phyloP scores from a whole-genome alignment of 352 stramenopile genomes.

The Pythium vanterpoolii region DNA sequence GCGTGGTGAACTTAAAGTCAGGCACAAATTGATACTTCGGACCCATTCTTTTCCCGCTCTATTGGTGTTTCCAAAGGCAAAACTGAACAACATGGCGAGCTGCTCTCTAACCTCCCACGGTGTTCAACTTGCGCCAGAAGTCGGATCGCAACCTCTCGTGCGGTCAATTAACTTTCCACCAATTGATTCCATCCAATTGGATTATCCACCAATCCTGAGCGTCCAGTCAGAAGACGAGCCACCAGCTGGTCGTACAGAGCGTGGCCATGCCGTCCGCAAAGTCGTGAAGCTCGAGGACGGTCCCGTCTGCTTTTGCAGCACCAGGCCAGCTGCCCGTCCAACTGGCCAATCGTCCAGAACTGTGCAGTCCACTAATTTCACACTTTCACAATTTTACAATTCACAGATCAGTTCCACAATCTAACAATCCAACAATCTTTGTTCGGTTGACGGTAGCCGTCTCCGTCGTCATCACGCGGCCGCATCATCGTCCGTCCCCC shows the following conservation, averaged over 20 bases:
- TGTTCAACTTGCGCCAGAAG: constrained; percentile 27
- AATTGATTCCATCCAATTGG: background rate
- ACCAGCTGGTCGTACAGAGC: constrained; percentile 11
- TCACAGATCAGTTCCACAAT: background rate
- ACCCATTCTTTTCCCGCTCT: background rate
- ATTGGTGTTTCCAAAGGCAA: background rate
- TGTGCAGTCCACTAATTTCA: constrained; percentile 8
- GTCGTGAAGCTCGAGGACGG: background rate
- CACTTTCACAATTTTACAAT: background rate
- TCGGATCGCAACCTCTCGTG: constrained; percentile 18
- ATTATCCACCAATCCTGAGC: constrained; percentile 1
- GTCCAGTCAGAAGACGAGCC: constrained; percentile 23
- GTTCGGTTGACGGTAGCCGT: too few relatives aligned
- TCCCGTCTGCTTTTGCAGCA: constrained; percentile 4
- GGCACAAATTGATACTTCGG: background rate
- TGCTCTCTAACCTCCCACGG: background rate
- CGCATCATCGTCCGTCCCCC: background rate
- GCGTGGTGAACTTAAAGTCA: too few relatives aligned
- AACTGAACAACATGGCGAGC: constrained; percentile 14
- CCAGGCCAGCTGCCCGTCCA: constrained; percentile 1
- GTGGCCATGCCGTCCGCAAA: background rate
- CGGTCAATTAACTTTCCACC: constrained; percentile 9
- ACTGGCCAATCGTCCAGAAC: background rate
- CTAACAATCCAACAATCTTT: constrained; percentile 8
- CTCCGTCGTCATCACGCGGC: background rate